phyloP scores from a whole-genome alignment of 2,329 filamentous ascomycete species.

The Byssoonygena ceratinophila region DNA sequence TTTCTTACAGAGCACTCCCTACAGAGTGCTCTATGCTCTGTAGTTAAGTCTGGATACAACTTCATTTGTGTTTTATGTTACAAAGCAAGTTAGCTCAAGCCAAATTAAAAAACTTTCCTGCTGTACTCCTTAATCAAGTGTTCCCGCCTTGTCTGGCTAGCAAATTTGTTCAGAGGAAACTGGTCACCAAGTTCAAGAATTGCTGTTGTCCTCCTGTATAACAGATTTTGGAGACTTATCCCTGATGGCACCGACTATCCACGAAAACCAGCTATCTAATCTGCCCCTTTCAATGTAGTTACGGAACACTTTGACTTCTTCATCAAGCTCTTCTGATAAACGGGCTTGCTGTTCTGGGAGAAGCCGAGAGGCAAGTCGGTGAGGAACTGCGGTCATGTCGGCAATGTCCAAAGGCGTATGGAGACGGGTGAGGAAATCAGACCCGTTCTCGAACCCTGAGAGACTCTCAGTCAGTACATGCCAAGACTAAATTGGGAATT shows the following conservation, averaged over 20 bases:
- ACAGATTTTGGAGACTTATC: neutral
- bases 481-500: too few relatives aligned
- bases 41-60: too few relatives aligned
- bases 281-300: slow-evolving; percentile 56
- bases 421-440: slow-evolving; percentile 3
- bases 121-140: too few relatives aligned
- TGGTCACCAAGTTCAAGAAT: too few relatives aligned
- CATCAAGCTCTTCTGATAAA: slow-evolving; percentile 59
- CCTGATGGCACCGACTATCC: slow-evolving; percentile 24
- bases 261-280: slow-evolving; percentile 58
- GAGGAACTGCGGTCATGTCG: slow-evolving; percentile 23
- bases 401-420: slow-evolving; percentile 16
- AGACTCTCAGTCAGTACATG: slow-evolving; percentile 9
- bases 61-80: too few relatives aligned
- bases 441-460: slow-evolving; percentile 17
- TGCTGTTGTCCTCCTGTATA: neutral
- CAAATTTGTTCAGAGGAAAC: too few relatives aligned
- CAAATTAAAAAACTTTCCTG: too few relatives aligned
- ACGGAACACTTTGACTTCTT: slow-evolving; percentile 58
- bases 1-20: too few relatives aligned
- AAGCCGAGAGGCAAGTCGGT: slow-evolving; percentile 24
- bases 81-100: too few relatives aligned
- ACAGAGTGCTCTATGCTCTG: too few relatives aligned
- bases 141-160: too few relatives aligned
- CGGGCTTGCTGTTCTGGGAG: slow-evolving; percentile 49